Conservation (phyloP, 768 basidiomycete genomes). For the Amanita exitialis region DNA sequence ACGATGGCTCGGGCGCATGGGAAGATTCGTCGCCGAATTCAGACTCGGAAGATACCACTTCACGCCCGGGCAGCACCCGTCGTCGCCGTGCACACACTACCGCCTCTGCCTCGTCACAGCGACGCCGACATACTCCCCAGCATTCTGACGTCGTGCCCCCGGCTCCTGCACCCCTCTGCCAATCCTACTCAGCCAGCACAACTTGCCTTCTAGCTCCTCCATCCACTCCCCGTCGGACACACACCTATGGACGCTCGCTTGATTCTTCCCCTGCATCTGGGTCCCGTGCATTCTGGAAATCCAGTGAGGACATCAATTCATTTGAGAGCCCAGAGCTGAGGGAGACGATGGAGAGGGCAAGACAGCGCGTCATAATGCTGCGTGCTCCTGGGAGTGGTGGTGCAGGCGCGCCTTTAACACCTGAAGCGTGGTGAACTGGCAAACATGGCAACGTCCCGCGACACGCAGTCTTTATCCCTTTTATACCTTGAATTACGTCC, state of each 20-base stretch:
- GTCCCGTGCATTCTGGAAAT: conserved; percentile 10
- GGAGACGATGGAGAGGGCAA: conserved; percentile 63
- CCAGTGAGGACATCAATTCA: conserved; percentile 31
- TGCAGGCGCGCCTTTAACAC: neutral
- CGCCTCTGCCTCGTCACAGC: neutral
- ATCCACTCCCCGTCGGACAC: conserved; percentile 10
- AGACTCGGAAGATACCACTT: neutral
- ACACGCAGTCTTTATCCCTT: too few relatives aligned
- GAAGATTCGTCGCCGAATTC: conserved; percentile 30
- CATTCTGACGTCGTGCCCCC: neutral
- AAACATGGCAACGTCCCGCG: neutral
- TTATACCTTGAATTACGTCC: too few relatives aligned
- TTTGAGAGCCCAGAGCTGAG: conserved; percentile 61
- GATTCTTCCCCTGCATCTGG: conserved; percentile 10
- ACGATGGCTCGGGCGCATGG: conserved; percentile 70
- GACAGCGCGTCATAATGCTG: conserved; percentile 15
- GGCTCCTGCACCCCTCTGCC: neutral
- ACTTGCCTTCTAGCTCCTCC: conserved; percentile 3
- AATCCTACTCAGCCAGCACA: neutral
- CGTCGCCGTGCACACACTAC: neutral
- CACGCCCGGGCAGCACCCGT: neutral
- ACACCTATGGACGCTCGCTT: conserved; percentile 1
- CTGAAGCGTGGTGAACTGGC: neutral
- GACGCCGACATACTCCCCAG: neutral
- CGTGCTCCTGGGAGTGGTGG: neutral